Base-by-base conservation (phyloP, 129 eudicot species). In the Dittrichia graveolens region DNA sequence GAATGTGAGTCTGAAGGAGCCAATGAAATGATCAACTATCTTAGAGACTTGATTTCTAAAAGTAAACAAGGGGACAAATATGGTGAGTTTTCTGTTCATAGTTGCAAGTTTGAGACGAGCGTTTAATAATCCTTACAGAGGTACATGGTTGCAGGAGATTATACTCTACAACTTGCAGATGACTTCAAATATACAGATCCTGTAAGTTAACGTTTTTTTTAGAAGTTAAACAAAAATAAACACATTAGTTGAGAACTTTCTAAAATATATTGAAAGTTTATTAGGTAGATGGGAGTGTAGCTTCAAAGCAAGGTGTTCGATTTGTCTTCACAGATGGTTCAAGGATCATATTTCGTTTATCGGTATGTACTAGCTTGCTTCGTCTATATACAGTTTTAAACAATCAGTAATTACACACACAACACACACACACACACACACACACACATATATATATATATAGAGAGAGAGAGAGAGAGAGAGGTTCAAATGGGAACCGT, bases 1-100 rank as follows among this genome's bases (percentile, higher is more conserved):
- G 99, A 95, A 80, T 95, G 99, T 67, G 97, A 95, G 78, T 90
- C 99, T 11, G 97, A 88, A 68, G 99, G 96, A 76, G 99, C 99
- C 14, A 95, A 90, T 74, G 86, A 86, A 78, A 95, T 95, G 99
- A 71, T 95, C 15, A 88, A 81, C 47, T 78, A 88, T 86, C 97
- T 95, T 61, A 83, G 99, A 71, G 96, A 95, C 74, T 81, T 95
- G 72, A 55, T 86, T 70, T 90, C 99, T 58, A 90, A 88, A 78
- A 79, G 95, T 91, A 95, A 88, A 79, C 79, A 81, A 50, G 99
- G 99, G 52, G 97, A 95, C 76, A 63, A 49, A 48, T 90, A 90
- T 53, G 99, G 99, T 95, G 79, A 67, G 82, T 63, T 63, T 34
- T 35, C 12, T 4, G 16, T 34, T 65, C 61, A 35, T 53, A 38